Evolutionary conservation across 2,329 filamentous ascomycete species (phyloP).

Genomic region (Cercospora janseana): DNA sequence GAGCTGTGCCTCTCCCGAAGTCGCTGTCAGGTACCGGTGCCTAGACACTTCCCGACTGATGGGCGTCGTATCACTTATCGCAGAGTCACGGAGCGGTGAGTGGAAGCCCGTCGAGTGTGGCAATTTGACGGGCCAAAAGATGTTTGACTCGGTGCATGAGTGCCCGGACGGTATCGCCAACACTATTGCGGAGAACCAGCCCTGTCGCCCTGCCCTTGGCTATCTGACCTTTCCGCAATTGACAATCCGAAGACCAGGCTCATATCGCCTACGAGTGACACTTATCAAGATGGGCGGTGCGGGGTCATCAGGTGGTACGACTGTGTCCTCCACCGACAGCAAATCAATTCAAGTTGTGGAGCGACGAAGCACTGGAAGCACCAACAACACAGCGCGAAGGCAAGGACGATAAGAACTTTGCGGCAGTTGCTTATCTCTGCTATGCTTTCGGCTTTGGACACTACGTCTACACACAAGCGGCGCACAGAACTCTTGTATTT

Average conservation of each 20-base stretch:
- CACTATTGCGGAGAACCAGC: slow-evolving; percentile 31
- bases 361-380: slow-evolving; percentile 20
- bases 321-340: slow-evolving; percentile 32
- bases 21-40: slow-evolving; percentile 22
- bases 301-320: slow-evolving; percentile 25
- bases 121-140: slow-evolving; percentile 35
- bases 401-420: slow-evolving; percentile 17
- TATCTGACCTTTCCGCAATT: slow-evolving; percentile 36
- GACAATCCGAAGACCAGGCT: slow-evolving; percentile 35
- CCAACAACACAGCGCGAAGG: slow-evolving; percentile 16
- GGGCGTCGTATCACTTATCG: slow-evolving; percentile 34
- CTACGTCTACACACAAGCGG: not conserved
- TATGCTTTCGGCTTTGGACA: slow-evolving; percentile 8
- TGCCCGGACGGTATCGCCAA: slow-evolving; percentile 32
- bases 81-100: slow-evolving; percentile 33
- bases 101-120: slow-evolving; percentile 31
- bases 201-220: slow-evolving; percentile 32
- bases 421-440: not conserved
- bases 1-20: slow-evolving; percentile 27
- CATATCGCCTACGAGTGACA: slow-evolving; percentile 33
- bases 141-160: slow-evolving; percentile 37
- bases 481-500: not conserved
- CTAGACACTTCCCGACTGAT: slow-evolving; percentile 34
- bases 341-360: slow-evolving; percentile 36
- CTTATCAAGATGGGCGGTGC: slow-evolving; percentile 33